Base-by-base conservation (phyloP, 257 asterid species). In the Forsythia suspensa region DNA sequence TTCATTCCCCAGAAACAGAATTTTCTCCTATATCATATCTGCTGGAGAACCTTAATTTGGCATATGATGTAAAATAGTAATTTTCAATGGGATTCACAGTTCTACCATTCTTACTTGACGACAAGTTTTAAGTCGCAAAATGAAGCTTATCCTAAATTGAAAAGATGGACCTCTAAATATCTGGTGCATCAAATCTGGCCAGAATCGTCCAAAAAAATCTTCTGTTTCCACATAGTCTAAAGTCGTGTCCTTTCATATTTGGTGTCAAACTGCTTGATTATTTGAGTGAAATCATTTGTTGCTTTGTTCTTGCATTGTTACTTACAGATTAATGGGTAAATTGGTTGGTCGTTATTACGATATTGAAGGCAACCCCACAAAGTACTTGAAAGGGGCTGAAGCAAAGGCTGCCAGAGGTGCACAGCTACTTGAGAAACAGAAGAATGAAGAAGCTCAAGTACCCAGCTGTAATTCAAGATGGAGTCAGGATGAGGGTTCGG, bases 401-500 rank as follows among this genome's bases (percentile, higher is more conserved):
- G 91, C 95, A 66, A 95, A 93, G 87, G 96, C 96, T 1, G 98
- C 97, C 29, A 90, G 98, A 89, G 98, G 97, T 12, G 92, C 98
- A 59, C 97, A 92, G 80, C 86, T 92, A 80, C 90, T 93, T 80
- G 97, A 91, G 81, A 93, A 93, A 74, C 98, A 93, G 83, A 93
- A 95, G 87, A 77, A 8, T 11, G 97, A 95, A 84, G 98, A 95
- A 84, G 97, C 92, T 42, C 89, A 90, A 84, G 74, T 89, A 36
- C 83, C 92, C 72, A 89, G 89, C 87, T 95, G 99, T 83, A 95
- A 91, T 77, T 95, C 99, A 51, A 91, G 81, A 82, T 93, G 97
- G 97, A 93, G 98, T 80, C 97, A 93, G 80, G 95, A 89, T 39
- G 99, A 91, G 78, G 98, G 99, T 48, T 95, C 98, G 1, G 95